phyloP scores from a whole-genome alignment of 2,329 filamentous ascomycete genomes.

The Rhinocladiella mackenziei region DNA sequence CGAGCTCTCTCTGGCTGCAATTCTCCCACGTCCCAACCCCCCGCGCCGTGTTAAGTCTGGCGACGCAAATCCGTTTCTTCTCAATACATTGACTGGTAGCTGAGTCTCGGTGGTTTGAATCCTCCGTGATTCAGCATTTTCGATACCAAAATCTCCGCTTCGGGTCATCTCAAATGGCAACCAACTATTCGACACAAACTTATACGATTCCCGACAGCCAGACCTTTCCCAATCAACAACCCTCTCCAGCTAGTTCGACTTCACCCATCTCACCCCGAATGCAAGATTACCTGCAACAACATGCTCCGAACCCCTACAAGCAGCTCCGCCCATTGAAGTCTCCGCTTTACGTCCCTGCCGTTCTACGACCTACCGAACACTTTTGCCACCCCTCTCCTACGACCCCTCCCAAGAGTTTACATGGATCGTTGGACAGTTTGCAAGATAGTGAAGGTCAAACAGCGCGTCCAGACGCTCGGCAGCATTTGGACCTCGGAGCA shows the following conservation, averaged over 20 bases:
- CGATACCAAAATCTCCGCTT: neutral
- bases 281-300: constrained; percentile 34
- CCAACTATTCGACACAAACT: constrained; percentile 27
- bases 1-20: no score
- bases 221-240: constrained; percentile 33
- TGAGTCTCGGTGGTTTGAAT: neutral
- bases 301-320: constrained; percentile 42
- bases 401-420: constrained; percentile 52
- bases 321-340: constrained; percentile 58
- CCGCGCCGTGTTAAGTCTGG: no score
- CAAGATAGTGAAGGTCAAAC: constrained; percentile 37
- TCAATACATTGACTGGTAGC: no score
- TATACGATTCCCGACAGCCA: constrained; percentile 26
- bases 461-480: constrained; percentile 14
- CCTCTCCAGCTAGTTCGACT: constrained; percentile 45
- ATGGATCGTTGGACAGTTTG: constrained; percentile 51
- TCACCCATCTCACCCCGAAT: constrained; percentile 52
- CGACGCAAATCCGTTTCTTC: no score
- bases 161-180: constrained; percentile 18
- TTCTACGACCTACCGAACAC: constrained; percentile 57
- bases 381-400: constrained; percentile 43
- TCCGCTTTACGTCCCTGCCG: constrained; percentile 61
- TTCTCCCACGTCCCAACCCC: no score
- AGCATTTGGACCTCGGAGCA: constrained; percentile 13
- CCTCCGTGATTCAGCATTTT: neutral